Conservation (phyloP, 495 filamentous ascomycete genomes). For the Podospora fimiseda region DNA sequence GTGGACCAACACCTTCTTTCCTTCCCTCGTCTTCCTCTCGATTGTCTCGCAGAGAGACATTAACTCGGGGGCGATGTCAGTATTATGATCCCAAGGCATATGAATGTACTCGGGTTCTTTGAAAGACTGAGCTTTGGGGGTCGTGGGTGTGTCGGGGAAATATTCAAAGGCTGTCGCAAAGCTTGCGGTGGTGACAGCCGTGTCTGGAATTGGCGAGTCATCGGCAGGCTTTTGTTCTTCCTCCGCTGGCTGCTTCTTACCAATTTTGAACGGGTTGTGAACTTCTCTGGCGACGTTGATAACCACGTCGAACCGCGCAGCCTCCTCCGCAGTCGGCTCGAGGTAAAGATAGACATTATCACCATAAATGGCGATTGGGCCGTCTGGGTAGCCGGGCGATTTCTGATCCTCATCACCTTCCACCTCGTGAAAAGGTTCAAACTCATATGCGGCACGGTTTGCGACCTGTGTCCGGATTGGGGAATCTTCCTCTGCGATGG, state of each 20-base stretch:
- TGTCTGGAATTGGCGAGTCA: slow-evolving; percentile 57
- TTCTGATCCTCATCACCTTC: slow-evolving; percentile 67
- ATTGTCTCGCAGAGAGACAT: slow-evolving; percentile 80
- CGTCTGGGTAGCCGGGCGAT: slow-evolving; percentile 86
- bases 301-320: slow-evolving; percentile 80
- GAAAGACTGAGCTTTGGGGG: slow-evolving; percentile 49
- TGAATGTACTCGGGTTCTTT: slow-evolving; percentile 86
- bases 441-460: slow-evolving; percentile 44
- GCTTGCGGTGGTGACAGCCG: slow-evolving; percentile 60
- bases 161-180: slow-evolving; percentile 69
- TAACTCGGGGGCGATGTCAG: slow-evolving; percentile 84
- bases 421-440: slow-evolving; percentile 45
- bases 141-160: slow-evolving; percentile 45
- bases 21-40: slow-evolving; percentile 65
- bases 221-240: slow-evolving; percentile 20
- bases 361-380: slow-evolving; percentile 86
- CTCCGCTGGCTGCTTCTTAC: slow-evolving; percentile 9
- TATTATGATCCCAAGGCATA: slow-evolving; percentile 96
- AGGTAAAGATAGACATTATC: slow-evolving; percentile 89
- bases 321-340: slow-evolving; percentile 82
- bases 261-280: slow-evolving; percentile 67
- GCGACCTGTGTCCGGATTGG: slow-evolving; percentile 58
- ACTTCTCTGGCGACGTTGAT: slow-evolving; percentile 96
- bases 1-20: slow-evolving; percentile 86
- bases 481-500: slow-evolving; percentile 71